phyloP scores from a whole-genome alignment of 495 filamentous ascomycete genomes.

The Acidomyces sp. region DNA sequence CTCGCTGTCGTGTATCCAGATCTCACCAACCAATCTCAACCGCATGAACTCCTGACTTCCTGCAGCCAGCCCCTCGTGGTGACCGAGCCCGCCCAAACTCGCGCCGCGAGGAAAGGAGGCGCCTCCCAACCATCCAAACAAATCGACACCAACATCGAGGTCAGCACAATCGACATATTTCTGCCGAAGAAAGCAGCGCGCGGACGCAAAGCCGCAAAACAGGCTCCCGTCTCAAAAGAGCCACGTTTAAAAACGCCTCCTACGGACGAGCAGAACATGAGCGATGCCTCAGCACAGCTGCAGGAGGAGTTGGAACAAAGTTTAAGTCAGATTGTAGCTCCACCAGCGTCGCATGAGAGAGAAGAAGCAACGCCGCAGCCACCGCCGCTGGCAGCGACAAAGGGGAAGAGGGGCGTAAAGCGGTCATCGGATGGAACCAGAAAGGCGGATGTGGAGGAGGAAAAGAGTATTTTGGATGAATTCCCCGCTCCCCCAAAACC shows the following conservation, averaged over 20 bases:
- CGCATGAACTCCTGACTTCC: slow-evolving; percentile 1
- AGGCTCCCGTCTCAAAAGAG: not conserved
- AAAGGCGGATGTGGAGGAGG: slow-evolving; percentile 5
- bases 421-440: slow-evolving; percentile 8
- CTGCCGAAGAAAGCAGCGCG: slow-evolving; percentile 12
- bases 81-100: slow-evolving; percentile 1
- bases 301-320: slow-evolving; percentile 17
- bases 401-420: slow-evolving; percentile 14
- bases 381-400: slow-evolving; percentile 2
- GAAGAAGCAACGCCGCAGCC: slow-evolving; percentile 9
- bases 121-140: slow-evolving; percentile 7
- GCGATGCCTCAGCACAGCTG: slow-evolving; percentile 17
- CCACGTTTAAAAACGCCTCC: not conserved
- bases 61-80: not conserved
- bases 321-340: too few species aligned
- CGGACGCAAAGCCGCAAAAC: slow-evolving; percentile 6
- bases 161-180: slow-evolving; percentile 1
- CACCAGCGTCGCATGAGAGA: too few species aligned
- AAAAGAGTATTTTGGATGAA: slow-evolving; percentile 4
- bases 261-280: not conserved
- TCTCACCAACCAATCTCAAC: slow-evolving; percentile 3
- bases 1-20: slow-evolving; percentile 4
- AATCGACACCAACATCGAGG: slow-evolving; percentile 10
- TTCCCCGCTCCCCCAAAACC: slow-evolving; percentile 11
- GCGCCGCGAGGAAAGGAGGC: not conserved